Evolutionary conservation across 441 rosid species (phyloP).

Genomic region (Iberis amara): DNA sequence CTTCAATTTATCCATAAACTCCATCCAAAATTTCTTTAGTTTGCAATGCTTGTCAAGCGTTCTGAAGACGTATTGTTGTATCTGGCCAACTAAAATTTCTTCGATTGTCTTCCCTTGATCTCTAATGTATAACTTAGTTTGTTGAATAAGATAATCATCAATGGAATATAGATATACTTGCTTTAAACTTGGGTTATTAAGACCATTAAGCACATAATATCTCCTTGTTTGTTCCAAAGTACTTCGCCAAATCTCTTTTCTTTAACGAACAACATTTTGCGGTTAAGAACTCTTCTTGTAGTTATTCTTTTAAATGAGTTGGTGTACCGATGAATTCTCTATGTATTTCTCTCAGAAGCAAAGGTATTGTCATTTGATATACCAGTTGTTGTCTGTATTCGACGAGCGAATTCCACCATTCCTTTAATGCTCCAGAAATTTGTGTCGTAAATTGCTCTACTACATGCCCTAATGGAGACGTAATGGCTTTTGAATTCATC

Average conservation of each 20-base stretch:
- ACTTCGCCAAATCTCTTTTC: neutral
- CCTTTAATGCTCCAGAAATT: neutral
- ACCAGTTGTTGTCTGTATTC: neutral
- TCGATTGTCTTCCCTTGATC: too few species aligned
- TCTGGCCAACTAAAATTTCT: too few species aligned
- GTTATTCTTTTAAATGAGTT: too few species aligned
- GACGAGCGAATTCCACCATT: neutral
- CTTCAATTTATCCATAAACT: neutral
- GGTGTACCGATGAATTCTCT: neutral
- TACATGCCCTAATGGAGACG: accelerated
- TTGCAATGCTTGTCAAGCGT: neutral
- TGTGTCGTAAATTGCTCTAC: neutral
- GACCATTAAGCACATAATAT: neutral
- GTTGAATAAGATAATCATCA: too few species aligned
- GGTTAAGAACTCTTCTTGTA: neutral
- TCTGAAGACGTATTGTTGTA: neutral
- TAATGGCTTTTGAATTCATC: neutral
- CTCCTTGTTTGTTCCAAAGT: neutral
- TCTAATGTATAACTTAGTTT: too few species aligned
- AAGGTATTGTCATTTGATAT: too few species aligned
- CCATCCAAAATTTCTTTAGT: neutral
- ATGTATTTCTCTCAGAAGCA: neutral
- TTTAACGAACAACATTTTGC: neutral
- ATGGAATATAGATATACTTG: too few species aligned
- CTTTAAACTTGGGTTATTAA: too few species aligned